These are phyloP conservation scores for Solanum bulbocastanum DNA, from an alignment of 257 asterid species.

Conservation along the genomic window DNA sequence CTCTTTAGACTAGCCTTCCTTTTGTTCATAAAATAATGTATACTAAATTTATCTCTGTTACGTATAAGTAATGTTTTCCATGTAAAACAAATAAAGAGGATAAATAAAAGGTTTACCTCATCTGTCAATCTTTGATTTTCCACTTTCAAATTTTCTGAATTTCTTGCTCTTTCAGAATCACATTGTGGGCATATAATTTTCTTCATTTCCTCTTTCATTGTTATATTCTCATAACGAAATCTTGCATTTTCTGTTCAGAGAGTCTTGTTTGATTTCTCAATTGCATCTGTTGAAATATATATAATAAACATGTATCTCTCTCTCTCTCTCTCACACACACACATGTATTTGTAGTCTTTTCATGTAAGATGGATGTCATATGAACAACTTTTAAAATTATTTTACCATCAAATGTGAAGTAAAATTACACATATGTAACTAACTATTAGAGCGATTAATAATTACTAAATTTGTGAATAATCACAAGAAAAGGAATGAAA, in stretches of 20 bases:
- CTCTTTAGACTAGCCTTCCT: too few relatives aligned
- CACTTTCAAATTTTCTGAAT: slow-evolving; percentile 20
- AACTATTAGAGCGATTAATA: not conserved
- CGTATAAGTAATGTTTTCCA: not conserved
- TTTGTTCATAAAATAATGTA: too few relatives aligned
- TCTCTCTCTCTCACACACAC: too few relatives aligned
- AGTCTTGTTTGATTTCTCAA: slow-evolving; percentile 34
- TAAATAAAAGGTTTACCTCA: slow-evolving; percentile 19
- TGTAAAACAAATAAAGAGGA: not conserved
- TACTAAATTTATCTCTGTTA: not conserved
- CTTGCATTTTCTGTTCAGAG: slow-evolving; percentile 39
- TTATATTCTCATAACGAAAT: slow-evolving; percentile 34
- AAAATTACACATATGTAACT: not conserved
- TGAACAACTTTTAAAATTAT: not conserved
- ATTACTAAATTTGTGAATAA: not conserved
- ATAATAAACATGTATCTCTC: not conserved
- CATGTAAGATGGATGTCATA: not conserved
- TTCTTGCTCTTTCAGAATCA: slow-evolving; percentile 16
- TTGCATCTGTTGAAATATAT: not conserved
- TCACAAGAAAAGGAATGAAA: not conserved
- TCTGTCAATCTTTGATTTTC: slow-evolving; percentile 43
- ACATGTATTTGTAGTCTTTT: not conserved
- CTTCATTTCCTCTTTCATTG: slow-evolving; percentile 33
- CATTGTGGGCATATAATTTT: slow-evolving; percentile 30
- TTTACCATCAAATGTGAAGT: too few relatives aligned